Percentiles rank a stretch among this genome's conserved stretches.
Evolutionary conservation across 1,284 basidiomycete genomes (phyloP).

Genomic region (Termitomyces sp.): DNA sequence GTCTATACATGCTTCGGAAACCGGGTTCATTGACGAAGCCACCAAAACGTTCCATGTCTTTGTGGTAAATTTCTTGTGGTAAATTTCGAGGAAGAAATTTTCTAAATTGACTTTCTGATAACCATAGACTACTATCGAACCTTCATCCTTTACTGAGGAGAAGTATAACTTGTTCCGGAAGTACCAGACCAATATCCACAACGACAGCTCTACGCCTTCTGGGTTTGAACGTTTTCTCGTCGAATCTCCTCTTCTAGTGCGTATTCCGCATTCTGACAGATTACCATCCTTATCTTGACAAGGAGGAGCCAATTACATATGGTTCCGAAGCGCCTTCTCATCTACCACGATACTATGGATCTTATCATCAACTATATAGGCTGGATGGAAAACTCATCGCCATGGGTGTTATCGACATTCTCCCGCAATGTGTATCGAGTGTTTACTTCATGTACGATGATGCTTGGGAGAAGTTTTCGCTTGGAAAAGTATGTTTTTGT

Average conservation of each 20-base stretch:
- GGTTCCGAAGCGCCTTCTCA: constrained; percentile 39
- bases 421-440: constrained; percentile 86
- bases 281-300: constrained; percentile 7
- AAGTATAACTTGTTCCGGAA: constrained; percentile 74
- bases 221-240: constrained; percentile 78
- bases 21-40: constrained; percentile 18
- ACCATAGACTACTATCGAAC: constrained; percentile 65
- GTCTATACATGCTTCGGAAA: constrained; percentile 46
- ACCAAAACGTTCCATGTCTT: constrained; percentile 33
- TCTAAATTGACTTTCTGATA: not conserved
- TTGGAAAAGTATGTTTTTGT: constrained; percentile 70
- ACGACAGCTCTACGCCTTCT: constrained; percentile 53
- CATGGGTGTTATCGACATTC: constrained; percentile 86
- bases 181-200: constrained; percentile 78
- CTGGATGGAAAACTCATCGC: constrained; percentile 82
- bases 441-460: constrained; percentile 96
- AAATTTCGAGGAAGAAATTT: not conserved
- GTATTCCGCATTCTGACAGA: constrained; percentile 19
- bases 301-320: constrained; percentile 61
- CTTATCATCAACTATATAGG: constrained; percentile 83
- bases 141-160: constrained; percentile 71
- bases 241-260: constrained; percentile 68
- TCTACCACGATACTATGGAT: constrained; percentile 74
- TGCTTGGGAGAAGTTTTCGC: constrained; percentile 66
- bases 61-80: constrained; percentile 58